Percentiles rank a stretch among this genome's conserved stretches.
Evolutionary conservation across 2,329 filamentous ascomycete species (phyloP).

Genomic region (Ceratocystis diversiconidia): DNA sequence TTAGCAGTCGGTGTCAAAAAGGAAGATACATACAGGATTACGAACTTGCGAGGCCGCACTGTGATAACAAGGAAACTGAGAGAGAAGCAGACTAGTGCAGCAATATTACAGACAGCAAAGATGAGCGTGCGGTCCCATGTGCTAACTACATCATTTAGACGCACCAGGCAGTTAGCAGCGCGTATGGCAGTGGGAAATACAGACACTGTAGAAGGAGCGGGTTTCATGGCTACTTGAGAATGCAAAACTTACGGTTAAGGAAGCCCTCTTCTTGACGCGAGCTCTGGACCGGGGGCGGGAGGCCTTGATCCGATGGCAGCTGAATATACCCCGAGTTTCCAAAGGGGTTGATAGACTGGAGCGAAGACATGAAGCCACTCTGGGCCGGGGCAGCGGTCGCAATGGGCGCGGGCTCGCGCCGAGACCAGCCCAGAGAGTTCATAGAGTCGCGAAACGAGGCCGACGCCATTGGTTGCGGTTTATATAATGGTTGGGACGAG

Average conservation of each 20-base stretch:
- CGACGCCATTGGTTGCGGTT: slow-evolving; percentile 53
- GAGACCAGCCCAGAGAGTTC: slow-evolving; percentile 88
- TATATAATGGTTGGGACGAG: not conserved
- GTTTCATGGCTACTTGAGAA: not conserved
- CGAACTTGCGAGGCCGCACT: slow-evolving; percentile 80
- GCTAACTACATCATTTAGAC: slow-evolving; percentile 52
- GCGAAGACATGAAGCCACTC: slow-evolving; percentile 61
- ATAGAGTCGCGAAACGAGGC: slow-evolving; percentile 85
- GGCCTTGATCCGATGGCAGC: slow-evolving; percentile 45
- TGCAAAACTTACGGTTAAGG: slow-evolving; percentile 68
- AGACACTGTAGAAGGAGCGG: not conserved
- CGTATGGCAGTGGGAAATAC: not conserved
- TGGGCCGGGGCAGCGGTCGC: slow-evolving; percentile 53
- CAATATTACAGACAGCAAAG: slow-evolving; percentile 82
- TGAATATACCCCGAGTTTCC: slow-evolving; percentile 74
- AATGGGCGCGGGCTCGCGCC: slow-evolving; percentile 62
- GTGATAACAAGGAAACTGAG: slow-evolving; percentile 66
- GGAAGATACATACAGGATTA: slow-evolving; percentile 67
- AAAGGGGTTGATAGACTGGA: slow-evolving; percentile 82
- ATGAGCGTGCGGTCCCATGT: slow-evolving; percentile 91
- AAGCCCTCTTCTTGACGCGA: slow-evolving; percentile 87
- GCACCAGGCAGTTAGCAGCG: slow-evolving; percentile 18
- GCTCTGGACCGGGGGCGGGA: slow-evolving; percentile 50
- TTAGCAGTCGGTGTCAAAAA: not conserved
- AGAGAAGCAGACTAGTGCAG: slow-evolving; percentile 78